Conservation (phyloP, 192 early-diverging fungal species). For the Gryganskiella cystojenkinii region DNA sequence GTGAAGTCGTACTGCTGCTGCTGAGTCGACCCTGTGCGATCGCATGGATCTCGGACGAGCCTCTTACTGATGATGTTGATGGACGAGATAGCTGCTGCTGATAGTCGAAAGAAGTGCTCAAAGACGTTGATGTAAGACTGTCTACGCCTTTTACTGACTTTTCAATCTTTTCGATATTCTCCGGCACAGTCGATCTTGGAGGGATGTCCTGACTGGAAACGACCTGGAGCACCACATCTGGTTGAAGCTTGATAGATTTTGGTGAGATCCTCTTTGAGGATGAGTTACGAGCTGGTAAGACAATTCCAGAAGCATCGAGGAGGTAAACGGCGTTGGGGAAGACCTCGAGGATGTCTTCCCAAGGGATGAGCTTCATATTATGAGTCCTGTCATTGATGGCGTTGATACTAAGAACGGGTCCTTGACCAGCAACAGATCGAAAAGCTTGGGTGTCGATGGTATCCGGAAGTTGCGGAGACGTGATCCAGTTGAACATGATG, state of each 20-base stretch:
- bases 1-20: not conserved
- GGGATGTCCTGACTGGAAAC: conserved; percentile 24
- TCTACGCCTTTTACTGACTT: not conserved
- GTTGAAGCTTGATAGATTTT: conserved; percentile 23
- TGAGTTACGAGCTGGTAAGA: conserved; percentile 28
- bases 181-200: conserved; percentile 4
- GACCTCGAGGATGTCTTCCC: conserved; percentile 44
- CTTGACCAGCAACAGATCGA: conserved; percentile 20
- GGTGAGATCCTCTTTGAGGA: conserved; percentile 16
- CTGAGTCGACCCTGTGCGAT: not conserved
- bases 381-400: conserved; percentile 29
- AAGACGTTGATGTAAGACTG: not conserved
- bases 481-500: conserved; percentile 41
- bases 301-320: conserved; percentile 31
- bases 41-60: not conserved
- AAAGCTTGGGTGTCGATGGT: conserved; percentile 32
- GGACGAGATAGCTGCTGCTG: not conserved
- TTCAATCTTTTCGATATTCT: conserved; percentile 3
- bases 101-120: not conserved
- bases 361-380: conserved; percentile 28
- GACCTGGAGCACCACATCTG: conserved; percentile 34
- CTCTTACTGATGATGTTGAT: not conserved
- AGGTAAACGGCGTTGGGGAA: conserved; percentile 41
- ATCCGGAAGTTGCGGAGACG: conserved; percentile 29
- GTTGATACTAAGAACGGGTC: conserved; percentile 14